These are phyloP conservation scores for Periconia macrospinosa DNA, from an alignment of 2,329 filamentous ascomycete genomes.

Conservation along the genomic window DNA sequence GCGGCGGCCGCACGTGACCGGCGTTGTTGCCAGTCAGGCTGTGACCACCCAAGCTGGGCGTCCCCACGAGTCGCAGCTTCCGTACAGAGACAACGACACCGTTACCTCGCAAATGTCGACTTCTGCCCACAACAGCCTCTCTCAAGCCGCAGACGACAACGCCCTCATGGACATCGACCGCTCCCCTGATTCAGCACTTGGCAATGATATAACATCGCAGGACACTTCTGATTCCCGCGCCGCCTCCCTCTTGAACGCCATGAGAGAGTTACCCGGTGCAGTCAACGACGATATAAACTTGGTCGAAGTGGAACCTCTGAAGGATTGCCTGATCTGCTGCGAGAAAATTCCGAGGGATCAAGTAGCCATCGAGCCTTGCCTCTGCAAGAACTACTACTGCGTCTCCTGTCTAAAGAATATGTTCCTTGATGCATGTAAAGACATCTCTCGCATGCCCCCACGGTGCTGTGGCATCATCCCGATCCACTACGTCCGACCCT, in stretches of 20 bases:
- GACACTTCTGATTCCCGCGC: background rate
- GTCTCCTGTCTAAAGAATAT: constrained; percentile 42
- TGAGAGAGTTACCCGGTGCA: background rate
- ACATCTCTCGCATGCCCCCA: constrained; percentile 49
- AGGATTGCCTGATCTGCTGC: constrained; percentile 29
- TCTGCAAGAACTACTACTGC: constrained; percentile 39
- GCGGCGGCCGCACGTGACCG: constrained; percentile 17
- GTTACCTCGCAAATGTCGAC: background rate
- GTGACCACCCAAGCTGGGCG: constrained; percentile 4
- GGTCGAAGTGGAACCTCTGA: background rate
- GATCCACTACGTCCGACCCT: constrained; percentile 41
- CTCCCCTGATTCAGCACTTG: no score
- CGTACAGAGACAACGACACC: background rate
- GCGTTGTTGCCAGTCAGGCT: constrained; percentile 1
- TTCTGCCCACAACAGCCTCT: background rate
- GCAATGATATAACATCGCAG: no score
- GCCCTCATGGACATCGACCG: constrained; percentile 5
- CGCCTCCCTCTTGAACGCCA: background rate
- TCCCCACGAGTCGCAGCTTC: constrained; percentile 8
- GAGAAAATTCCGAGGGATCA: constrained; percentile 9
- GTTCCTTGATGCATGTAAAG: constrained; percentile 46
- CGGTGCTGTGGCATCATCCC: constrained; percentile 50
- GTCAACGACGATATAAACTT: background rate
- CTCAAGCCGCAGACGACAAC: no score
- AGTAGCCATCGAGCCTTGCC: constrained; percentile 33